A percentile compares a stretch with the other conserved stretches of the same genome.
phyloP scores from a whole-genome alignment of 2,329 filamentous ascomycete species.

The Blastomyces parvus region DNA sequence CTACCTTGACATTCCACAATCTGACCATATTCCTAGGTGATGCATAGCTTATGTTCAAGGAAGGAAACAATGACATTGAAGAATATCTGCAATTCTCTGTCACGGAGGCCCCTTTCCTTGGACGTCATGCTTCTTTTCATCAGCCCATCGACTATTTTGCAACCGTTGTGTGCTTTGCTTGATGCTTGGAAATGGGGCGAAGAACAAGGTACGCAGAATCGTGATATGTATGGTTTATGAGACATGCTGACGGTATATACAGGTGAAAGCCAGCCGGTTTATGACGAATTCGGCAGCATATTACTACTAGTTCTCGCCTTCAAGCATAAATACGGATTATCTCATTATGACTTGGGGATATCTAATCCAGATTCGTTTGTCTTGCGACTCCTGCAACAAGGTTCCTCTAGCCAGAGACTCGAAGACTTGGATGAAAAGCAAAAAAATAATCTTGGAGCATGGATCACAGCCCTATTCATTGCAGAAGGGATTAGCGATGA shows the following conservation, averaged over 20 bases:
- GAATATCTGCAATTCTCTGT: slow-evolving; percentile 49
- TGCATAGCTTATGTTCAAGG: slow-evolving; percentile 48
- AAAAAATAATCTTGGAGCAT: slow-evolving; percentile 47
- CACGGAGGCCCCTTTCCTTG: slow-evolving; percentile 46
- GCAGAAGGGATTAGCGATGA: slow-evolving; percentile 56
- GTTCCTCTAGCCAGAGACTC: slow-evolving; percentile 39
- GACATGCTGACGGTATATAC: slow-evolving; percentile 12
- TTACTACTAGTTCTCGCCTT: slow-evolving; percentile 50
- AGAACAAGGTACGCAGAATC: slow-evolving; percentile 44
- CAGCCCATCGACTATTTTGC: slow-evolving; percentile 47
- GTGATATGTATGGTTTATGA: slow-evolving; percentile 1
- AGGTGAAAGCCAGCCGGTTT: slow-evolving; percentile 54
- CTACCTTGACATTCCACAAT: slow-evolving; percentile 8
- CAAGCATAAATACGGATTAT: slow-evolving; percentile 49
- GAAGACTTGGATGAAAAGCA: slow-evolving; percentile 47
- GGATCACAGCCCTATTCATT: slow-evolving; percentile 54
- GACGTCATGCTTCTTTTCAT: slow-evolving; percentile 53
- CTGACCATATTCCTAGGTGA: slow-evolving; percentile 30
- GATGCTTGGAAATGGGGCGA: slow-evolving; percentile 58
- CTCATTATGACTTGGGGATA: slow-evolving; percentile 45
- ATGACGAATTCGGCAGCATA: slow-evolving; percentile 56
- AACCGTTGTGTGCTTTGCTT: slow-evolving; percentile 48
- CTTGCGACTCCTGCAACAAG: slow-evolving; percentile 43
- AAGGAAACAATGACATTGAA: slow-evolving; percentile 57
- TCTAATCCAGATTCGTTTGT: slow-evolving; percentile 45